Evolutionary conservation across 345 rosid species (phyloP).

Genomic region (Ceriops zippeliana): DNA sequence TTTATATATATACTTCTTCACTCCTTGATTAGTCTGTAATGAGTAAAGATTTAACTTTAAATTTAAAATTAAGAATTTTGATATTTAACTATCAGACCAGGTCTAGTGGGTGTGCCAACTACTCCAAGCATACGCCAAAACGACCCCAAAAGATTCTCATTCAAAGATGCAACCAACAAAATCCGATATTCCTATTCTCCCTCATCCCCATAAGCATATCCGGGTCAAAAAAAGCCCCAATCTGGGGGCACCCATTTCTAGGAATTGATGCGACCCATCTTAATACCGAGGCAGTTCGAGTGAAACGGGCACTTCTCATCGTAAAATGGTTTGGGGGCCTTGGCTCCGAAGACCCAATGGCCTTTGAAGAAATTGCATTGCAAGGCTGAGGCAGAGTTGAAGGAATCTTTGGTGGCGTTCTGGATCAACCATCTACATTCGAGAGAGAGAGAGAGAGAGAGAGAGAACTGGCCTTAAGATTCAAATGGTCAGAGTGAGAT

Average conservation of each 20-base stretch:
- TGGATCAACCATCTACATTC: constrained; percentile 13
- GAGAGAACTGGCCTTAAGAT: too few species aligned
- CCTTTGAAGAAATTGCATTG: constrained; percentile 76
- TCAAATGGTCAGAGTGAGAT: too few species aligned
- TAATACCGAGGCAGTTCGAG: constrained; percentile 78
- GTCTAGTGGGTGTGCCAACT: neutral
- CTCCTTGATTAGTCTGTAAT: neutral
- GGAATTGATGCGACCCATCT: constrained; percentile 65
- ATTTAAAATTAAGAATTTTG: too few species aligned
- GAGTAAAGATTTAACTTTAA: too few species aligned
- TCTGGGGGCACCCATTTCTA: constrained; percentile 73
- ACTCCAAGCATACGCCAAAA: constrained; percentile 68
- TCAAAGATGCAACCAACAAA: constrained; percentile 81
- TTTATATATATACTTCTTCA: constrained; percentile 48
- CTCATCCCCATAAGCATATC: constrained; percentile 42
- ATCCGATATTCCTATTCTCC: constrained; percentile 75
- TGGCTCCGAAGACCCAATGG: constrained; percentile 49
- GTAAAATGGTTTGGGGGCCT: constrained; percentile 42
- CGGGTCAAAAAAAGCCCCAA: constrained; percentile 53
- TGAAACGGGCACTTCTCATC: constrained; percentile 85
- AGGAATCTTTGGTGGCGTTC: constrained; percentile 53
- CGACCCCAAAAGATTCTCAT: constrained; percentile 78
- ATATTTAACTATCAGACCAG: too few species aligned
- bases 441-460: too few species aligned
- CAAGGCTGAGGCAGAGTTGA: constrained; percentile 50